Percentiles rank a stretch among this genome's conserved stretches.
These are phyloP conservation scores for Pharnaceum exiguum DNA, from an alignment of 148 eudicot species.

Conservation along the genomic window DNA sequence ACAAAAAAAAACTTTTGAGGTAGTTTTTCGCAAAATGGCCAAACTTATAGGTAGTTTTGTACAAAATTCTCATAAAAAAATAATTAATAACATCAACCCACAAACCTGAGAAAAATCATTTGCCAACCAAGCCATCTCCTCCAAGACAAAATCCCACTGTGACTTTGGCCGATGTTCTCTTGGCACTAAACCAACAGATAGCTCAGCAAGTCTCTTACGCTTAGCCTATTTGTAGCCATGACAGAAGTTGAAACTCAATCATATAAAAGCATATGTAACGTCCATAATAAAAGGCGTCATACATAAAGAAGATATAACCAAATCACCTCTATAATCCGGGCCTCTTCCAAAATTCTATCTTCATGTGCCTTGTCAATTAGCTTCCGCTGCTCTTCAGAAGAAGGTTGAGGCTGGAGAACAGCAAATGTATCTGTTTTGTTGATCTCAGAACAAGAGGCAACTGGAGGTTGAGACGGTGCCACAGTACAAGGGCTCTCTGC, in stretches of 20 bases:
- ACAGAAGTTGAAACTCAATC: constrained; percentile 11
- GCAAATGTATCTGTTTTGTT: constrained; percentile 16
- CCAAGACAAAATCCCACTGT: constrained; percentile 90
- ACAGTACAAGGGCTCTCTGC: constrained; percentile 28
- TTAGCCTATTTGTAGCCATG: constrained; percentile 52
- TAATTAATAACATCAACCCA: not conserved
- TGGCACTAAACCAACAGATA: constrained; percentile 43
- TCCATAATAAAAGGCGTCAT: constrained; percentile 5
- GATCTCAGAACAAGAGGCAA: constrained; percentile 25
- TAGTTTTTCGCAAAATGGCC: no score
- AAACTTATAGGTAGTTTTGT: no score
- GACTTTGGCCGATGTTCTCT: constrained; percentile 43
- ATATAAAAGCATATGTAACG: no score
- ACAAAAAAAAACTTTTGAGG: no score
- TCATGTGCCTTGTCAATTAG: constrained; percentile 57
- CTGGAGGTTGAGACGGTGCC: constrained; percentile 21
- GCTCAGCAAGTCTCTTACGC: constrained; percentile 70
- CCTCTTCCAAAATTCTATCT: constrained; percentile 85
- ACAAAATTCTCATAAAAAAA: no score
- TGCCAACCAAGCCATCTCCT: constrained; percentile 97
- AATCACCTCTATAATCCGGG: constrained; percentile 75
- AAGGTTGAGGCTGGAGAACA: constrained; percentile 35
- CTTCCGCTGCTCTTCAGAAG: constrained; percentile 30
- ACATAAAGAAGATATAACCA: constrained; percentile 5
- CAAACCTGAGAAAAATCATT: constrained; percentile 97